Percentiles rank a stretch among this genome's conserved stretches.
Evolutionary conservation across 345 rosid genomes (phyloP).

Genomic region (Citrus inodora): DNA sequence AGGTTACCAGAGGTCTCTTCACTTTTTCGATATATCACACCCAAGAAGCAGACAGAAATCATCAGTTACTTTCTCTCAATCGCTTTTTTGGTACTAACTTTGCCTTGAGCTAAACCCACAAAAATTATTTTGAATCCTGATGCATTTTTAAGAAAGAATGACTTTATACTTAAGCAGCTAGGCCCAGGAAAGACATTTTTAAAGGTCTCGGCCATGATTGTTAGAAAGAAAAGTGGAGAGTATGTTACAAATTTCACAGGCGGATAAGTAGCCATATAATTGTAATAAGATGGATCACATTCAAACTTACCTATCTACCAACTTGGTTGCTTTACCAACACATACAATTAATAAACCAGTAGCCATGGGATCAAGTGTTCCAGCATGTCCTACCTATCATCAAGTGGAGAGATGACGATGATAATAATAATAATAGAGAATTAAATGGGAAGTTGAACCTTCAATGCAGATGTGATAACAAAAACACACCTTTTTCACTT

Average conservation of each 20-base stretch:
- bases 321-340: constrained; percentile 87
- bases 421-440: not conserved
- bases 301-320: constrained; percentile 67
- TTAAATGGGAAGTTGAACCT: not conserved
- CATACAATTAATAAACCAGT: constrained; percentile 91
- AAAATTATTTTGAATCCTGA: no score
- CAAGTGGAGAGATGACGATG: not conserved
- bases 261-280: not conserved
- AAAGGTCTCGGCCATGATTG: not conserved
- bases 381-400: constrained; percentile 93
- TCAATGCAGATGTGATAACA: not conserved
- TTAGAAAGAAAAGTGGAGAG: not conserved
- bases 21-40: not conserved
- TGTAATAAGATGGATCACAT: not conserved
- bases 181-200: not conserved
- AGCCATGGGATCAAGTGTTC: constrained; percentile 99
- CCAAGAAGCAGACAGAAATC: not conserved
- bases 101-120: no score
- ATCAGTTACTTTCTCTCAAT: no score
- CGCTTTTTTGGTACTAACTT: no score
- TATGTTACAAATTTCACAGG: constrained; percentile 4
- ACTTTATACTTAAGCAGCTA: no score
- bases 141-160: no score
- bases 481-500: constrained; percentile 76
- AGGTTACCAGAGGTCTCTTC: not conserved